phyloP scores from a whole-genome alignment of 441 rosid genomes.

The Croton setiger region DNA sequence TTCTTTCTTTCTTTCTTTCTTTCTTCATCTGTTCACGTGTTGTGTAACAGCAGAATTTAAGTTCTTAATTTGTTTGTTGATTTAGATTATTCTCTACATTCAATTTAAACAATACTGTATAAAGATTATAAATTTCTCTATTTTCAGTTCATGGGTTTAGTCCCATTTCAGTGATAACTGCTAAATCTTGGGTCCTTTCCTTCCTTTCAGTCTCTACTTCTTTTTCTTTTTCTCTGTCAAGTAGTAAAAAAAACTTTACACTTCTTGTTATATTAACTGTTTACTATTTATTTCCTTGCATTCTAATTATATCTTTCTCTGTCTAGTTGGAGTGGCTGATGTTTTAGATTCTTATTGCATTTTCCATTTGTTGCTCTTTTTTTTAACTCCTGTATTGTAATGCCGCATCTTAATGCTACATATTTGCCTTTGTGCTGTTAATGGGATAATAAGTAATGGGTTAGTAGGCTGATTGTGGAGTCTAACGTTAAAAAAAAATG shows the following conservation, averaged over 20 bases:
- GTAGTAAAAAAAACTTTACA: constrained; percentile 23
- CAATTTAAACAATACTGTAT: not conserved
- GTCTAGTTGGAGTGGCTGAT: constrained; percentile 9
- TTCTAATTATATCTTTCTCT: not conserved
- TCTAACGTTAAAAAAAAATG: too few species aligned
- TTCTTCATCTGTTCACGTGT: constrained; percentile 14
- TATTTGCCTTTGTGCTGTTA: too few species aligned
- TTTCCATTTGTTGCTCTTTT: not conserved
- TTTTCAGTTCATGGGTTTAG: constrained; percentile 23
- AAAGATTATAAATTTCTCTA: not conserved
- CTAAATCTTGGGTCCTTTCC: constrained; percentile 1
- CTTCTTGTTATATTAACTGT: constrained; percentile 26
- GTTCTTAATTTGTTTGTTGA: constrained; percentile 3
- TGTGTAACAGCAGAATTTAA: constrained; percentile 10
- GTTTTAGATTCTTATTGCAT: not conserved
- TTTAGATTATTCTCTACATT: not conserved
- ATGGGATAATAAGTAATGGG: too few species aligned
- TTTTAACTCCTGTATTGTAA: constrained; percentile 18
- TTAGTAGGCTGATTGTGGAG: too few species aligned
- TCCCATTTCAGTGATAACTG: constrained; percentile 10
- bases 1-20: not conserved
- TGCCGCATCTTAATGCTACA: too few species aligned
- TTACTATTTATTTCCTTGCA: not conserved
- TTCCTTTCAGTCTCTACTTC: too few species aligned
- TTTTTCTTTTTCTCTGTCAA: constrained; percentile 20